These are phyloP conservation scores for Talaromyces pinophilus DNA, from an alignment of 2,329 filamentous ascomycete genomes.

Conservation along the genomic window DNA sequence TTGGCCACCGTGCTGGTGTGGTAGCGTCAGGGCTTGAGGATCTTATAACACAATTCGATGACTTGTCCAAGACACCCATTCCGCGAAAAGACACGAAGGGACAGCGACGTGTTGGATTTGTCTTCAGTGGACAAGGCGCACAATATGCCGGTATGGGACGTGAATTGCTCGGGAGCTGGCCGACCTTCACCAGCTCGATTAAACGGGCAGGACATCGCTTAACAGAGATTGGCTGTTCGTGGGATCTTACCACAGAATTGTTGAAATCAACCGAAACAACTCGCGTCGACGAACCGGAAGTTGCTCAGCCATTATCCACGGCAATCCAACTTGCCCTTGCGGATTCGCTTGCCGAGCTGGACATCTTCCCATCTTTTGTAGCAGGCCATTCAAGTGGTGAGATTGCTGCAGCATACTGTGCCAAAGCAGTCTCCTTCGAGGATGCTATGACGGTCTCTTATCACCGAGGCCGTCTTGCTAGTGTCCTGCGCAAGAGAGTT, in stretches of 20 bases:
- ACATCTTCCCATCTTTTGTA: constrained; percentile 25
- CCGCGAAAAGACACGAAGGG: not conserved
- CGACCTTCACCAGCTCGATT: constrained; percentile 10
- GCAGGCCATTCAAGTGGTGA: constrained; percentile 28
- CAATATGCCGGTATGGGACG: constrained; percentile 41
- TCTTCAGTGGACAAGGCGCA: constrained; percentile 25
- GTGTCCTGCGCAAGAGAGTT: constrained; percentile 14
- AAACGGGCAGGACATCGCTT: not conserved
- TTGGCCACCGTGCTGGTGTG: not conserved
- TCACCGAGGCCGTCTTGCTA: constrained; percentile 17
- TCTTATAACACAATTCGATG: constrained; percentile 7
- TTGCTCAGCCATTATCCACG: constrained; percentile 27
- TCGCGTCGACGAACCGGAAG: constrained; percentile 27
- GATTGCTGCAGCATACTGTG: constrained; percentile 28
- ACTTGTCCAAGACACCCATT: constrained; percentile 22
- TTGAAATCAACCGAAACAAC: constrained; percentile 2
- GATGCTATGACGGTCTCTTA: constrained; percentile 28
- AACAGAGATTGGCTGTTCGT: not conserved
- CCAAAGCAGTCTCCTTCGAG: constrained; percentile 26
- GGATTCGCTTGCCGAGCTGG: constrained; percentile 24
- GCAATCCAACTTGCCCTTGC: not conserved
- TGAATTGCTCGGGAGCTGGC: constrained; percentile 29
- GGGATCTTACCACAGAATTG: constrained; percentile 5
- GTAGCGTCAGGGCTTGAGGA: not conserved
- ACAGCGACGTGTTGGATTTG: constrained; percentile 26